Conservation (phyloP, 2,329 filamentous ascomycete genomes). For the Alternaria gaisen region DNA sequence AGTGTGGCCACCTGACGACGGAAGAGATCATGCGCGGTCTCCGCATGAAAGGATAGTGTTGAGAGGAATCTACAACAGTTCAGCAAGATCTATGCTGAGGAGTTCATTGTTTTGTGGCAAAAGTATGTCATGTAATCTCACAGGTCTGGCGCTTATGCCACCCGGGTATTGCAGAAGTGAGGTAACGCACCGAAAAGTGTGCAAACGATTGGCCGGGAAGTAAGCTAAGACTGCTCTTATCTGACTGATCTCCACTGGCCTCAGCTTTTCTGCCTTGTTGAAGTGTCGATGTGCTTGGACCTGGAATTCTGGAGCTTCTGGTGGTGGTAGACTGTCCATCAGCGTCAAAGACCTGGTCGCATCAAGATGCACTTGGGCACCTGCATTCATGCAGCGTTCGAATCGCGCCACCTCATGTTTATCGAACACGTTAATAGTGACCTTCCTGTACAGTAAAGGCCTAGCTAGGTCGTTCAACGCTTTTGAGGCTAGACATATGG, state of each 20-base stretch:
- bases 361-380: neutral
- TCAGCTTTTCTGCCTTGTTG: neutral
- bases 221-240: neutral
- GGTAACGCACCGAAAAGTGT: neutral
- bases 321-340: neutral
- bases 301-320: neutral
- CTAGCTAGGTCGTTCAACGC: neutral
- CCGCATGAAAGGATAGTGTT: neutral
- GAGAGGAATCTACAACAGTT: neutral
- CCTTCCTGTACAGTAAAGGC: neutral
- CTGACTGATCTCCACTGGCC: neutral
- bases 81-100: neutral
- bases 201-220: neutral
- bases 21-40: neutral
- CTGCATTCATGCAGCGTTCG: neutral
- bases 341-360: neutral
- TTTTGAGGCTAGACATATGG: neutral
- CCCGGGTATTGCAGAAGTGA: neutral
- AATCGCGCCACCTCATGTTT: neutral
- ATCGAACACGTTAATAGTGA: neutral
- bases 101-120: neutral
- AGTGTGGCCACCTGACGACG: neutral
- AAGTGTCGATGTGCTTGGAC: neutral
- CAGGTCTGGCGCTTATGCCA: neutral
- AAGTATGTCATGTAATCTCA: neutral